Percentiles rank a stretch among this genome's conserved stretches.
Evolutionary conservation across 2,329 filamentous ascomycete genomes (phyloP).

Genomic region (Colletotrichum lupini): DNA sequence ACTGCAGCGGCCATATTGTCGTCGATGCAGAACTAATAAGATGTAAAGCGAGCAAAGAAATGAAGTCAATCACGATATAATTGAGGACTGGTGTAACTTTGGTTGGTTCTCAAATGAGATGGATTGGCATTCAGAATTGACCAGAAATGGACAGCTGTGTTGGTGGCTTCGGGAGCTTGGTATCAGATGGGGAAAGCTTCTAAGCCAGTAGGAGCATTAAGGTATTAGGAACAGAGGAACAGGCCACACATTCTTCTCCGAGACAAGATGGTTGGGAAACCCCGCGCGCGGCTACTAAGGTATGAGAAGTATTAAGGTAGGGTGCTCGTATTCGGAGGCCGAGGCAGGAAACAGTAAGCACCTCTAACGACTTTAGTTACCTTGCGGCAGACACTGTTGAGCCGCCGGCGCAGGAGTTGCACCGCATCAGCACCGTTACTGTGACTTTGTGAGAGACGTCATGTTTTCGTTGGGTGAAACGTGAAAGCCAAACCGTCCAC

Average conservation of each 20-base stretch:
- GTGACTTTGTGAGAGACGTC: constrained; percentile 20
- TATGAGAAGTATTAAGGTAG: background rate
- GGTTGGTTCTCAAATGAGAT: background rate
- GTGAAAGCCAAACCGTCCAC: constrained; percentile 16
- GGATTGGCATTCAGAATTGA: background rate
- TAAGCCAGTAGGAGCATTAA: background rate
- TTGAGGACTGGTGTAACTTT: background rate
- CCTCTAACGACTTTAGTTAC: background rate
- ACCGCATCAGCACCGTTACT: background rate
- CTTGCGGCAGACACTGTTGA: background rate
- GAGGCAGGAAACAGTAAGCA: background rate
- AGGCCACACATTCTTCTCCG: background rate
- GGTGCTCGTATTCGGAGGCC: background rate
- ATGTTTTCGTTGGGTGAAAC: constrained; percentile 31
- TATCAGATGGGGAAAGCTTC: background rate
- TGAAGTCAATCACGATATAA: background rate
- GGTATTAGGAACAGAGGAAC: background rate
- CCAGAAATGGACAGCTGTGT: background rate
- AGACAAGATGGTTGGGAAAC: background rate
- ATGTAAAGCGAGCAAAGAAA: background rate
- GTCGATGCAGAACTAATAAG: background rate
- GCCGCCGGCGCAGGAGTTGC: too few relatives aligned
- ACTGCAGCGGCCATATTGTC: constrained; percentile 24
- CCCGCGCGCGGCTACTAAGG: background rate
- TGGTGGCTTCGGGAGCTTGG: background rate